Evolutionary conservation across 176 grass and related monocot genomes (phyloP), one percentile per base, ranked within the genome.

Genomic region (Secale cereale): DNA sequence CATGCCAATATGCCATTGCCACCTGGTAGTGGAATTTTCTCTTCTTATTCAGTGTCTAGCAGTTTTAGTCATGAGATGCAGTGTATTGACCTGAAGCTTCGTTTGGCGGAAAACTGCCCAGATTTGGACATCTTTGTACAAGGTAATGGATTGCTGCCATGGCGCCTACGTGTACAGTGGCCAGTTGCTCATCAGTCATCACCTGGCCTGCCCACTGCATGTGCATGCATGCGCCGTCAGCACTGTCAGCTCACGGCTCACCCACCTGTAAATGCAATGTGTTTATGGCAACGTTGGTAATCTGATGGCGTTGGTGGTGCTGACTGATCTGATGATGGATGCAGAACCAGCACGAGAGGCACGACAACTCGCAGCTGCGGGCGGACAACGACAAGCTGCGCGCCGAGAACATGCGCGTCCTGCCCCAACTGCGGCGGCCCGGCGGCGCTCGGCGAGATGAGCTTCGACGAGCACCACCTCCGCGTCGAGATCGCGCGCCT

Each of bases 391-490:
- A 94, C 6, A 94, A 90, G 85, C 90, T 94, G 13, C 93, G 90
- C 2, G 87, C 90, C 0, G 93, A 94, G 82, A 94, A 94, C 85
- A 86, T 94, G 85, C 29, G 93, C 93, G 13, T 90, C 93, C 5
- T 95, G 93, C 88, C 93, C 90, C 80, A 92, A 82, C 86, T 95
- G 93, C 81, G 93, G 93, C 40, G 90, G 90, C 3, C 88, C 90
- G 0, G 90, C 93, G 1, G 86, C 90, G 10, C 90, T 95, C 59
- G 93, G 93, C 48, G 93, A 92, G 90, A 95, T 95, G 90, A 89
- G 86, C 50, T 92, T 95, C 73, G 93, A 95, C 81, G 93, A 95
- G 74, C 93, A 95, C 79, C 93, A 94, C 65, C 93, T 94, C 70
- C 78, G 90, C 64, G 39, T 94, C 63, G 93, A 94, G 85, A 94